Conservation (phyloP, 2,329 filamentous ascomycete genomes). For the Penicillium sp. region DNA sequence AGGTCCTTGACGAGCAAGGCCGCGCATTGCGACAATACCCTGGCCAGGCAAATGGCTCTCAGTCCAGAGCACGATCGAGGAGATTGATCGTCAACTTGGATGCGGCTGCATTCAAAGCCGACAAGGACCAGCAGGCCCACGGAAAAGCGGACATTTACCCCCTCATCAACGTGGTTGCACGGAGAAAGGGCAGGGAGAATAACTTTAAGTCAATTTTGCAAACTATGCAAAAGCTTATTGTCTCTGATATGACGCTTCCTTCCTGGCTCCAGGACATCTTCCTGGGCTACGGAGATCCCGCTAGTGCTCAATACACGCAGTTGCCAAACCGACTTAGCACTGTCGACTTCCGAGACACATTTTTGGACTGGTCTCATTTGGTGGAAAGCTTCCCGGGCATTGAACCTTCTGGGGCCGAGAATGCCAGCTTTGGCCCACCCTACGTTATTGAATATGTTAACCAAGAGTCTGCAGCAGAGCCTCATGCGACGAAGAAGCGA, state of each 20-base stretch:
- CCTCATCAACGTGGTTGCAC: conserved; percentile 78
- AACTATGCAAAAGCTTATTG: conserved; percentile 80
- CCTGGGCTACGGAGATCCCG: conserved; percentile 91
- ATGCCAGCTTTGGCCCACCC: conserved; percentile 76
- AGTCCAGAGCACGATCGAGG: conserved; percentile 57
- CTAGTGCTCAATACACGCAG: conserved; percentile 80
- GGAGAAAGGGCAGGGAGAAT: conserved; percentile 83
- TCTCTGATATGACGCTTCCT: conserved; percentile 81
- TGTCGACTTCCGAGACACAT: conserved; percentile 90
- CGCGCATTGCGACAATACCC: conserved; percentile 62
- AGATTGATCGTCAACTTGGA: conserved; percentile 81
- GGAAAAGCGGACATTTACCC: conserved; percentile 80
- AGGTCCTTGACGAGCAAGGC: conserved; percentile 82
- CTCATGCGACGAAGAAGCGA: conserved; percentile 76
- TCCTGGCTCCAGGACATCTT: conserved; percentile 96
- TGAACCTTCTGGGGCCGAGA: conserved; percentile 70
- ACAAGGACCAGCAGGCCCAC: conserved; percentile 63
- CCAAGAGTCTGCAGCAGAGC: conserved; percentile 50
- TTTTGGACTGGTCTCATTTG: conserved; percentile 92
- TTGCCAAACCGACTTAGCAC: conserved; percentile 73
- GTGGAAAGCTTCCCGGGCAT: conserved; percentile 86
- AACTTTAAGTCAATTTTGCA: conserved; percentile 95
- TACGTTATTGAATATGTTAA: conserved; percentile 74
- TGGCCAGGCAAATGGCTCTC: conserved; percentile 62
- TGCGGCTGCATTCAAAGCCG: conserved; percentile 70